Evolutionary conservation across 352 stramenopile species (phyloP), one percentile per base, ranked within the genome.

Genomic region (Phytophthora tentaculata): DNA sequence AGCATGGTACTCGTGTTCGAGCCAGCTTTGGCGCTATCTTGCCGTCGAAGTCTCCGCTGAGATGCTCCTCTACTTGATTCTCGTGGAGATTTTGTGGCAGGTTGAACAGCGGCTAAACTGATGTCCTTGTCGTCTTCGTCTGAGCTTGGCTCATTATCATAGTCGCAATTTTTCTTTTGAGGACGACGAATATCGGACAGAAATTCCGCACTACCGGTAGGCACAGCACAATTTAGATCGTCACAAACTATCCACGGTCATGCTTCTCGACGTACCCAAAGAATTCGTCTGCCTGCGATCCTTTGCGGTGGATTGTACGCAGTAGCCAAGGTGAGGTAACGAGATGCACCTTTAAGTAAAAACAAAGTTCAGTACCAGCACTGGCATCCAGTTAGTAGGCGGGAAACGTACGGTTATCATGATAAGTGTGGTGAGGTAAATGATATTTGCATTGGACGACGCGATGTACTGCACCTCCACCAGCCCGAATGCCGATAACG

Each of bases 171-270:
- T 32, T 28, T 47, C 39, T 58, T 69, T 29, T 32, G 22, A 52
- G 69, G 32, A 45, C 44, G 54, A 39, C 57, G 43, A 39, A 85
- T 72, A 44, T 85, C 73, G 23, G 77, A 74, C 19, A 90, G 74
- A 56, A 92, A 92, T 64, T 92, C 81, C 5, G 81, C 81, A 8
- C 74, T 86, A n/a, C n/a, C n/a, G n/a, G n/a, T n/a, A n/a, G n/a
- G n/a, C n/a, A n/a, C n/a, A n/a, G n/a, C n/a, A n/a, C n/a, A n/a
- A n/a, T n/a, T n/a, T n/a, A n/a, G n/a, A n/a, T n/a, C n/a, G n/a
- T n/a, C n/a, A n/a, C n/a, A n/a, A n/a, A n/a, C n/a, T n/a, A n/a
- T n/a, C n/a, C n/a, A n/a, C n/a, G n/a, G n/a, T n/a, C n/a, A n/a
- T n/a, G n/a, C n/a, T n/a, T n/a, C n/a, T n/a, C 48, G 9, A 58